phyloP scores from a whole-genome alignment of 345 rosid genomes.

The Cochlearia excelsa region DNA sequence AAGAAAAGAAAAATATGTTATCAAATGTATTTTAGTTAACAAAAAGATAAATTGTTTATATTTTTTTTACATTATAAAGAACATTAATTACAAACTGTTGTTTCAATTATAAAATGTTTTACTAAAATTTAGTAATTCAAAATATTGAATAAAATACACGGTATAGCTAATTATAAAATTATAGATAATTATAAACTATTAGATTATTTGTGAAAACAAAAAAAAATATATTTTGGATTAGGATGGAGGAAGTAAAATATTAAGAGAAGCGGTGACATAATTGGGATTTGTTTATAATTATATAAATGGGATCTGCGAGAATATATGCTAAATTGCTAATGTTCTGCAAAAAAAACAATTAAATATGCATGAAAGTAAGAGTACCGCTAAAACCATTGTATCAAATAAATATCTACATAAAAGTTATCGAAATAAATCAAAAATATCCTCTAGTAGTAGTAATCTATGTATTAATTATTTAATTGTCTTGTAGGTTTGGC shows the following conservation, averaged over 20 bases:
- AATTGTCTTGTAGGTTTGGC: conserved; percentile 16
- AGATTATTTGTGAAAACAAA: not conserved
- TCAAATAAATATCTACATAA: conserved; percentile 22
- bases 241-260: not conserved
- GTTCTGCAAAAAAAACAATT: conserved; percentile 4
- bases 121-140: too few species aligned
- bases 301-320: conserved; percentile 17
- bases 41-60: too few species aligned
- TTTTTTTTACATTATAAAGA: too few species aligned
- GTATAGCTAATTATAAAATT: too few species aligned
- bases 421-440: conserved; percentile 27
- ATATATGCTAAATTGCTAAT: conserved; percentile 30
- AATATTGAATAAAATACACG: too few species aligned
- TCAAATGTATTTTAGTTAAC: too few species aligned
- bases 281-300: not conserved
- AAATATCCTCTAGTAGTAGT: conserved; percentile 1
- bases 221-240: not conserved
- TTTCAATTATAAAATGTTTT: too few species aligned
- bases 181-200: too few species aligned
- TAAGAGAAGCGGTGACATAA: conserved; percentile 17
- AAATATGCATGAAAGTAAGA: not conserved
- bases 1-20: too few species aligned
- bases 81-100: too few species aligned
- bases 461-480: not conserved
- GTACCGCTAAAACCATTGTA: conserved; percentile 10